Percentiles rank a stretch among this genome's conserved stretches.
Conservation (phyloP, 192 early-diverging fungal genomes). For the Umbelopsis isabellina region DNA sequence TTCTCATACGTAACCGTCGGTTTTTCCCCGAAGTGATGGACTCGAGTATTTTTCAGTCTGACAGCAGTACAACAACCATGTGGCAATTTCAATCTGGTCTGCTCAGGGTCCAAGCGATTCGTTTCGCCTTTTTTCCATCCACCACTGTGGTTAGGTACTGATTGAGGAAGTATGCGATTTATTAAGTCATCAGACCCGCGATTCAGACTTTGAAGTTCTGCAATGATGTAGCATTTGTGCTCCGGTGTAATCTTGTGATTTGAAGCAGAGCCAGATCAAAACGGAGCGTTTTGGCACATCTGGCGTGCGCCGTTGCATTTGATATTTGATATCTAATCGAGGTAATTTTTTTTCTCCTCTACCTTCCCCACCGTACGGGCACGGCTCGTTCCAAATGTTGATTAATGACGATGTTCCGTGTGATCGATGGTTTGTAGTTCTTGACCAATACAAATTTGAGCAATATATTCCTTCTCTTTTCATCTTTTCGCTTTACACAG, state of each 20-base stretch:
- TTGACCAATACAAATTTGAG: slow-evolving; percentile 7
- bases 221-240: too few relatives aligned
- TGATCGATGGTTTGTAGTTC: neutral
- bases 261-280: slow-evolving; percentile 1
- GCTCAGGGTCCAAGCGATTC: neutral
- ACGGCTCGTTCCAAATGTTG: slow-evolving; percentile 17
- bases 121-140: neutral
- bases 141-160: too few relatives aligned
- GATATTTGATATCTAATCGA: neutral
- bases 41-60: neutral
- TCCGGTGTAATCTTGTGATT: neutral
- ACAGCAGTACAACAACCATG: neutral
- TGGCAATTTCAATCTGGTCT: slow-evolving; percentile 11
- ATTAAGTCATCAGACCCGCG: too few relatives aligned
- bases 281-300: neutral
- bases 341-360: slow-evolving; percentile 6
- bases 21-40: neutral
- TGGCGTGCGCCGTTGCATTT: slow-evolving; percentile 21
- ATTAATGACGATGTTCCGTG: slow-evolving; percentile 3
- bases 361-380: neutral
- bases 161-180: too few relatives aligned
- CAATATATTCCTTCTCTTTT: neutral
- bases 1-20: neutral
- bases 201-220: too few relatives aligned
- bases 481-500: slow-evolving; percentile 5